Evolutionary conservation across 2,329 filamentous ascomycete species (phyloP).

Genomic region (Bipolaris bicolor): DNA sequence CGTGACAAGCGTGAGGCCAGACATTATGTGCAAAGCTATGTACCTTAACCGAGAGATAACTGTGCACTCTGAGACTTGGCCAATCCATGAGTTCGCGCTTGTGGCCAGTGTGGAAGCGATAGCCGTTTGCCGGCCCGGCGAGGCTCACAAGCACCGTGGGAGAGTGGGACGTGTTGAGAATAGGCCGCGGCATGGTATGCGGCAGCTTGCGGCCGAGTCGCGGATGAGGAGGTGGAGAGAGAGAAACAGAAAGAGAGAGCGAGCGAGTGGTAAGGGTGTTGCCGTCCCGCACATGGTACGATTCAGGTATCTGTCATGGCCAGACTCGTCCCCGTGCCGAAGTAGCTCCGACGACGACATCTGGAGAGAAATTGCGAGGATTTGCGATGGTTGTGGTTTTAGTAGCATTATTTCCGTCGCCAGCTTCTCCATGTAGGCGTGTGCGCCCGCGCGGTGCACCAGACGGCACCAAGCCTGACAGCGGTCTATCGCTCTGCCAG

Average conservation of each 20-base stretch:
- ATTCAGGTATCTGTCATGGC: constrained; percentile 12
- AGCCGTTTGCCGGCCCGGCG: constrained; percentile 11
- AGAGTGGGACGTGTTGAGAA: constrained; percentile 11
- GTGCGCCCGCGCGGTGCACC: not conserved
- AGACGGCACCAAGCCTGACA: not conserved
- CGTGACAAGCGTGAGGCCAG: constrained; percentile 22
- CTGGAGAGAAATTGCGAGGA: not conserved
- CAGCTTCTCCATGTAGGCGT: not conserved
- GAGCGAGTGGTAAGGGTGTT: constrained; percentile 8
- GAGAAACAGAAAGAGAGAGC: constrained; percentile 10
- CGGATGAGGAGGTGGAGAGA: constrained; percentile 9
- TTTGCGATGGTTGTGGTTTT: too few relatives aligned
- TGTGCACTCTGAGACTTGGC: constrained; percentile 36
- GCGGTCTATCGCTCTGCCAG: not conserved
- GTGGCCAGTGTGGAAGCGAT: constrained; percentile 14
- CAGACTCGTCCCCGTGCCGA: constrained; percentile 7
- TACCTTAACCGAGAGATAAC: constrained; percentile 18
- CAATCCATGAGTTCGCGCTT: constrained; percentile 24
- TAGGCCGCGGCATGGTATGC: not conserved
- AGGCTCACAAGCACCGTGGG: constrained; percentile 5
- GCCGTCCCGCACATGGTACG: constrained; percentile 18
- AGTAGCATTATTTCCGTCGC: not conserved
- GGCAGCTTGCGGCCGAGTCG: constrained; percentile 1
- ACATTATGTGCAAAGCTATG: constrained; percentile 6
- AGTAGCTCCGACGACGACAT: constrained; percentile 7